A percentile compares a stretch with the other conserved stretches of the same genome.
These are phyloP conservation scores for Calcarisporium arbuscula DNA, from an alignment of 2,329 filamentous ascomycete species.

Conservation along the genomic window DNA sequence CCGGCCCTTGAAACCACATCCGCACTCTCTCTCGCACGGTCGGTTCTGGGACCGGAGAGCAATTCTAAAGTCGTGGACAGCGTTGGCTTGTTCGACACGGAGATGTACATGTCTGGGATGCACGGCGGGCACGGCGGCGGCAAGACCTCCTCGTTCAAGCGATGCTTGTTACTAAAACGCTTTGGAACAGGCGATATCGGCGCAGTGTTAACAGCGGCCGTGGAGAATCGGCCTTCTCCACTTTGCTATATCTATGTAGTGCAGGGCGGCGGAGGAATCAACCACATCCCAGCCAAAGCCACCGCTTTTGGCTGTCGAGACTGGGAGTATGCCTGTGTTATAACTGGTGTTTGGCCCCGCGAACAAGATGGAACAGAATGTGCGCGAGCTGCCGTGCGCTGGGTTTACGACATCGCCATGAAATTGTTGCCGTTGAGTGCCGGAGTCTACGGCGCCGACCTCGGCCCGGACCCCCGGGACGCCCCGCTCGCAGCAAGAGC, in stretches of 20 bases:
- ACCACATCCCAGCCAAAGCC: slow-evolving; percentile 33
- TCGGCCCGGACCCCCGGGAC: slow-evolving; percentile 57
- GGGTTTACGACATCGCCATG: slow-evolving; percentile 49
- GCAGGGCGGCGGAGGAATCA: slow-evolving; percentile 50
- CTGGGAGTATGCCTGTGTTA: slow-evolving; percentile 58
- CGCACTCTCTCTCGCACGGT: slow-evolving; percentile 5
- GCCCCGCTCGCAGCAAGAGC: slow-evolving; percentile 41
- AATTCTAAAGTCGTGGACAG: slow-evolving; percentile 33
- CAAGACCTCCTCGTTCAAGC: slow-evolving; percentile 59
- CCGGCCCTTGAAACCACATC: slow-evolving; percentile 8
- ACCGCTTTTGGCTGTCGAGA: slow-evolving; percentile 58
- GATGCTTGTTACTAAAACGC: slow-evolving; percentile 52
- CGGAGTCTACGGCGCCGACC: slow-evolving; percentile 54
- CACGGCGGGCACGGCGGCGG: slow-evolving; percentile 50
- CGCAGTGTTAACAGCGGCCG: slow-evolving; percentile 33
- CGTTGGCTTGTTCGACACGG: slow-evolving; percentile 47
- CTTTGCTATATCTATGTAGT: slow-evolving; percentile 57
- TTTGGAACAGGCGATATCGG: slow-evolving; percentile 31
- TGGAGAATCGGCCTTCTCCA: slow-evolving; percentile 42
- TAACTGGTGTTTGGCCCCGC: slow-evolving; percentile 56
- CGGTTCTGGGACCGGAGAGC: slow-evolving; percentile 26
- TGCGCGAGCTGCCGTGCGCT: slow-evolving; percentile 33
- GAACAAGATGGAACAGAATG: slow-evolving; percentile 39
- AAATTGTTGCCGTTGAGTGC: slow-evolving; percentile 41
- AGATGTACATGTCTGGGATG: slow-evolving; percentile 56